Percentiles rank a stretch among this genome's conserved stretches.
Evolutionary conservation across 306 rosid species (phyloP).

Genomic region (Malus sieversii): DNA sequence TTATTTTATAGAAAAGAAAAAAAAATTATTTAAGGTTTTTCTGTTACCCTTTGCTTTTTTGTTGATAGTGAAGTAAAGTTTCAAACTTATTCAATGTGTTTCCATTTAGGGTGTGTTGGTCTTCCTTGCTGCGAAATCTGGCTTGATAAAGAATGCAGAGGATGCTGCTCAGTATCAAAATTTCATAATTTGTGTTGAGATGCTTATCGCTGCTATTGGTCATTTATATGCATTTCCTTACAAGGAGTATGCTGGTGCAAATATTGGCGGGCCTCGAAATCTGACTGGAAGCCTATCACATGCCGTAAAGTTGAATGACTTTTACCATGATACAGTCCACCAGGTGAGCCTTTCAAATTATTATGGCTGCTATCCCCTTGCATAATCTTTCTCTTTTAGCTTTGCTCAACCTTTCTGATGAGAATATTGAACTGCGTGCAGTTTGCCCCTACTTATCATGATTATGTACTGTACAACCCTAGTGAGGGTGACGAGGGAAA

Average conservation of each 20-base stretch:
- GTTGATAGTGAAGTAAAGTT: neutral
- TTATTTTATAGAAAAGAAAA: neutral
- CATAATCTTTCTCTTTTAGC: neutral
- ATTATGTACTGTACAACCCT: conserved; percentile 90
- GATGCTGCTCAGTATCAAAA: conserved; percentile 88
- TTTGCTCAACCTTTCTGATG: conserved; percentile 17
- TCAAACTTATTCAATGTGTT: neutral
- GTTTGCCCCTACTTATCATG: conserved; percentile 99
- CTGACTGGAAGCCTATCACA: conserved; percentile 87
- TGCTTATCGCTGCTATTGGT: conserved; percentile 91
- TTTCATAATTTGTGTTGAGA: conserved; percentile 92
- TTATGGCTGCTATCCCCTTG: neutral
- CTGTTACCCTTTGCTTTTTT: neutral
- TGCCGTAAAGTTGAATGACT: conserved; percentile 82
- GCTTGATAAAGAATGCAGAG: conserved; percentile 69
- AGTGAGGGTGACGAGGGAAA: conserved; percentile 86
- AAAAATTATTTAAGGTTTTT: neutral
- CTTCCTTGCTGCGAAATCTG: conserved; percentile 93
- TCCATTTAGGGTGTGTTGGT: conserved; percentile 77
- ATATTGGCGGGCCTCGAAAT: conserved; percentile 66
- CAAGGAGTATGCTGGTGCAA: conserved; percentile 99
- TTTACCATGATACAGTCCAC: conserved; percentile 95
- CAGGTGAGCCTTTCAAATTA: conserved; percentile 49
- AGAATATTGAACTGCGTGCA: conserved; percentile 27
- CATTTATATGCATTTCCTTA: conserved; percentile 97